Evolutionary conservation across 495 filamentous ascomycete species (phyloP), one percentile per base, ranked within the genome.

Genomic region (Aspergillus avenaceus): DNA sequence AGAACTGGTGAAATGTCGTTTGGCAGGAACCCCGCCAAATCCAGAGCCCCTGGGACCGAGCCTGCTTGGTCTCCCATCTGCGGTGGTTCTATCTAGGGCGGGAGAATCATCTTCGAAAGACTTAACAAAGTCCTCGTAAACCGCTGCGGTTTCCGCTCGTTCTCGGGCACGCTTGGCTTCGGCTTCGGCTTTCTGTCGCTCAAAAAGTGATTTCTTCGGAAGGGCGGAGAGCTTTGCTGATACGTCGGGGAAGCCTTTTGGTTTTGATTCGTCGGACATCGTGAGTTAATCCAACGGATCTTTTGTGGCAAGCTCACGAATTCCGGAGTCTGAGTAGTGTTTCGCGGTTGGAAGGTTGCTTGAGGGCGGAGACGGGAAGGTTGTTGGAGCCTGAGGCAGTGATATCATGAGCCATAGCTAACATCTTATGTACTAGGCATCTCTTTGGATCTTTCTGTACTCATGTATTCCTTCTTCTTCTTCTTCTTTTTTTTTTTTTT

Each of bases 161-260:
- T 96, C 92, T 49, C 90, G 80, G 56, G 81, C 78, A 27, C 88
- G 85, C 68, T 97, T 97, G 13, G 90, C 92, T 74, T 96, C 89
- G 26, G 88, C 91, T 63, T 96, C 91, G 31, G 88, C 88, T 72
- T 91, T 93, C 57, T 93, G 88, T 47, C 86, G 85, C 69, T 97
- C 92, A 70, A 95, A 97, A 26, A 89, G 80, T 11, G 90, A 95
- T 63, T 95, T 90, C 69, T 91, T 95, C 32, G 71, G 55, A 0
- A 90, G 85, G 9, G 89, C 87, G 21, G 87, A 81, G 32, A 96
- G 83, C 64, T 97, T 97, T 34, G 83, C 80, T 27, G 82, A 81
- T 41, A 91, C 77, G 61, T 93, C 84, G n/a, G 90, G 89, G 62
- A 95, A 93, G n/a, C 82, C 82, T 49, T 75, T 77, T 21, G 65